Base-by-base conservation (phyloP, 768 basidiomycete genomes). In the Boletus subcaerulescens region DNA sequence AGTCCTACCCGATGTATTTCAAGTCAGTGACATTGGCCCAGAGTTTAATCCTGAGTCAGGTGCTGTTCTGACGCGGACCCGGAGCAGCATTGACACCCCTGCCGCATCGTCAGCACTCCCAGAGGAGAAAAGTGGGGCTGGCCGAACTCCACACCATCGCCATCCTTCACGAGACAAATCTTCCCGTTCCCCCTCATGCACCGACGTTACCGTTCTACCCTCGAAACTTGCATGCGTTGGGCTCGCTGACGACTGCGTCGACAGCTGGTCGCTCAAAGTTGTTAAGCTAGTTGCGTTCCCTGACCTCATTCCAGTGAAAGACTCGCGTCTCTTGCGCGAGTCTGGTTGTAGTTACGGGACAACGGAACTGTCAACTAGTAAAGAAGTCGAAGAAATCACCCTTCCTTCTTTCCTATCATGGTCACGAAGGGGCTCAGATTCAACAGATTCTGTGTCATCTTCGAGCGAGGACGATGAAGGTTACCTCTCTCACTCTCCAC, bases 201-300 rank as follows among this genome's bases (percentile, higher is more conserved):
- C 78, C 48, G 80, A 86, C 56, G 87, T 91, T 17, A 74, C 74
- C 42, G 70, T 89, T 12, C 77, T 91, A 5, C 69, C 79, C n/a
- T 80, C 87, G 31, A 87, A 89, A 62, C 77, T 91, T 32, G 82
- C 86, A 10, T 91, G 87, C 61, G 86, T 91, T 33, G 89, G 89
- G 3, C 74, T 91, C 26, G 81, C 82, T 39, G 84, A 87, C 61
- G 84, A 86, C 57, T 74, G 76, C 45, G 80, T 83, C 33, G 85
- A 89, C 53, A 78, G 80, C 46, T 91, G 89, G 89, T 80, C 80
- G 22, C 77, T 86, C 57, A 91, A 91, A 74, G 80, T 91, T 41
- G 76, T 91, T 56, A 89, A 89, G 71, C 77, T 90, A 14, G 77
- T 91, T 38, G 87, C 88, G 7, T 90, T 83, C 66, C 86, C 87